Conservation (phyloP, 805 yeast species). For the Peterozyma toletana region DNA sequence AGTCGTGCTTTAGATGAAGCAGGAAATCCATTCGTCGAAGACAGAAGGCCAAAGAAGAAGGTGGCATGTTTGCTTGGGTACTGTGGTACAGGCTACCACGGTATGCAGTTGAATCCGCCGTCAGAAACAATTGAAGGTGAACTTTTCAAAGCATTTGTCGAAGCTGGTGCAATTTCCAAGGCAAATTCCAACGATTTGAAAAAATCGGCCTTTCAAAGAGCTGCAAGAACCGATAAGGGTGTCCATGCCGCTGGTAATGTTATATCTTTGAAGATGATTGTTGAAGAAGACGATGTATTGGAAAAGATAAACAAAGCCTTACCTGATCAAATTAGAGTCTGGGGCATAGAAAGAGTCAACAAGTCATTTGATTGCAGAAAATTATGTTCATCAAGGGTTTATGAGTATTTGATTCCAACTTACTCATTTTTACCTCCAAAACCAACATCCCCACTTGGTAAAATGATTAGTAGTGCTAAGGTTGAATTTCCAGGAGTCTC, state of each 20-base stretch:
- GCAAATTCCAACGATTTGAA: conserved; percentile 86
- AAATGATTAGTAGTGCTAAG: conserved; percentile 48
- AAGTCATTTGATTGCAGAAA: conserved; percentile 91
- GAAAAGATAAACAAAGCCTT: conserved; percentile 64
- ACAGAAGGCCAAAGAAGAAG: conserved; percentile 75
- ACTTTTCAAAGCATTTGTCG: conserved; percentile 71
- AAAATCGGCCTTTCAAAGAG: conserved; percentile 80
- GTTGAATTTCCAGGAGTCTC: conserved; percentile 49
- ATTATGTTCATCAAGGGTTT: conserved; percentile 92
- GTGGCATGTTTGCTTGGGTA: conserved; percentile 90
- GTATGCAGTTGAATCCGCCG: conserved; percentile 91
- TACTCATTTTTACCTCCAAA: conserved; percentile 89
- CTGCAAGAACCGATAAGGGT: conserved; percentile 90
- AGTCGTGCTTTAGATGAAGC: conserved; percentile 49
- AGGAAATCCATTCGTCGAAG: conserved; percentile 54
- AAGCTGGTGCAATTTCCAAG: conserved; percentile 82
- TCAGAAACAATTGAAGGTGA: conserved; percentile 88
- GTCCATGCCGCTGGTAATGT: conserved; percentile 98
- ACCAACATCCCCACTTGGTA: conserved; percentile 60
- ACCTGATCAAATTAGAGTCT: conserved; percentile 83
- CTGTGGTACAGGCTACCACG: conserved; percentile 95
- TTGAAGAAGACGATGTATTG: conserved; percentile 73
- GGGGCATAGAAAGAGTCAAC: conserved; percentile 89
- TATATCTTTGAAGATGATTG: conserved; percentile 72
- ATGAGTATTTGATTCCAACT: conserved; percentile 90